These are phyloP conservation scores for Aspergillus baeticus DNA, from an alignment of 495 filamentous ascomycete genomes.

Conservation along the genomic window DNA sequence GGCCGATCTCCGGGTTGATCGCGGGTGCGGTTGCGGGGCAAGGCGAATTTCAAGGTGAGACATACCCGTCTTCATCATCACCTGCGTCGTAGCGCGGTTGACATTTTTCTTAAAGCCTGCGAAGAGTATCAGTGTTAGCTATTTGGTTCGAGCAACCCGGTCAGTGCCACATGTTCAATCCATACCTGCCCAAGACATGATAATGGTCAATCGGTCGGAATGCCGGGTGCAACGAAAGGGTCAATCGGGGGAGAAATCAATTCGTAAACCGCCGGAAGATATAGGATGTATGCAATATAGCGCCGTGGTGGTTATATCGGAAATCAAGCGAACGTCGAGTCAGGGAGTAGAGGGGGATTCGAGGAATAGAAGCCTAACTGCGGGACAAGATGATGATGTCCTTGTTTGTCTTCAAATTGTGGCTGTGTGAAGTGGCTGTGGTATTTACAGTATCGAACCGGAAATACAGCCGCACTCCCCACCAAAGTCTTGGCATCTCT, in stretches of 20 bases:
- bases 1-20: conserved; percentile 2
- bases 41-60: conserved; percentile 18
- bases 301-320: not conserved
- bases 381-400: conserved; percentile 14
- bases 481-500: not conserved
- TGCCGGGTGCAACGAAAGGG: not conserved
- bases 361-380: conserved; percentile 20
- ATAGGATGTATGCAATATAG: not conserved
- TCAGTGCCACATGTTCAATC: not conserved
- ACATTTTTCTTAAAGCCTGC: conserved; percentile 98
- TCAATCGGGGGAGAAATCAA: not conserved
- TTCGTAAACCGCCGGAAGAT: not conserved
- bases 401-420: conserved; percentile 8
- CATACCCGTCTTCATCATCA: conserved; percentile 98
- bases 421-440: conserved; percentile 13
- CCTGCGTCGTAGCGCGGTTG: conserved; percentile 97
- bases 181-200: conserved; percentile 67
- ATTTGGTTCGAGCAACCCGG: not conserved
- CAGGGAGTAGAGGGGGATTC: conserved; percentile 10
- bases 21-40: conserved; percentile 8
- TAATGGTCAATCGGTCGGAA: conserved; percentile 30
- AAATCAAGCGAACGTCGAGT: not conserved
- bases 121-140: conserved; percentile 8
- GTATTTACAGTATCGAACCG: not conserved
- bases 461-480: conserved; percentile 2